Evolutionary conservation across 345 rosid species (phyloP), one percentile per base, ranked within the genome.

Genomic region (Populus pruinosa): DNA sequence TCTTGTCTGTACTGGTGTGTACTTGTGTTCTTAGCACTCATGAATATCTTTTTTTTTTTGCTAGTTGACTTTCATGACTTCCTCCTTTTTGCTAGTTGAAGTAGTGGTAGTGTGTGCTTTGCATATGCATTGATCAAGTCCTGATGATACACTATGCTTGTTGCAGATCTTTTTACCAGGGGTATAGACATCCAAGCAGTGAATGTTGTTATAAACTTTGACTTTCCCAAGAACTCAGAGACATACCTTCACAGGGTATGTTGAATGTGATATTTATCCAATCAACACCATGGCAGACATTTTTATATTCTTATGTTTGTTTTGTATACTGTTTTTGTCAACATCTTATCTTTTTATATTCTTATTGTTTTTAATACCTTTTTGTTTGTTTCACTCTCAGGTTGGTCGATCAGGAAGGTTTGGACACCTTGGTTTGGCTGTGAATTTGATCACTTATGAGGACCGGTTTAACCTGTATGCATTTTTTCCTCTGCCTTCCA

Each of bases 171-270:
- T 41, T 96, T 96, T 83, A 96, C 99, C 13, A 91, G 99, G 81
- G 99, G 99, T 69, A 96, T 96, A 81, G 99, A 96, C 87, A 96
- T 96, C 81, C 99, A 96, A 88, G 99, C 99, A 18, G 99, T 96
- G 72, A 96, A 96, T 83, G 99, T 96, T 72, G 98, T 96, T 74
- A 94, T 96, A 56, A 96, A 96, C 88, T 96, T 94, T 47, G 99
- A 96, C 83, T 96, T 96, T 73, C 99, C 99, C 33, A 92, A 89
- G 91, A 94, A 92, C 83, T 82, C 99, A 2, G 98, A 96, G 85
- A 94, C 99, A 9, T 96, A 96, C 89, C 93, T 96, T 80, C 99
- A 96, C 85, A 94, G 99, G 91, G 99, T 96, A 90, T 50, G 91
- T 73, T 23, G 53, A 66, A 65, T 67, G 16, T 55, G 25, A 25